Conservation (phyloP, 208 protist species). For the Balamuthia mandrillaris region DNA sequence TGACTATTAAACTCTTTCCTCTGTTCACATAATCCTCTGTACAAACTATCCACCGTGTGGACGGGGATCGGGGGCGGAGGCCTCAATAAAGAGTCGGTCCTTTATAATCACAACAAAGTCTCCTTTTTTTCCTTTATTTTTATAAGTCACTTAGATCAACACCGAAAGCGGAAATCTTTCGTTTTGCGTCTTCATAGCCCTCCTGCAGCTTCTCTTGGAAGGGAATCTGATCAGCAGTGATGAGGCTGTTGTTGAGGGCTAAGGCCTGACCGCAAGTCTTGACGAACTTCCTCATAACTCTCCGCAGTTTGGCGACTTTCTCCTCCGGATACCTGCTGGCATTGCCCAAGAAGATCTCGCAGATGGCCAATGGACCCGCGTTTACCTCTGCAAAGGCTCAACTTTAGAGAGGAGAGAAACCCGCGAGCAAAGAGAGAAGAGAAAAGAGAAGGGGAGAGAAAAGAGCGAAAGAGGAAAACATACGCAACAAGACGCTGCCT, state of each 20-base stretch:
- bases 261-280: not conserved
- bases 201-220: conserved; percentile 31
- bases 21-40: too few relatives aligned
- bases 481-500: conserved; percentile 11
- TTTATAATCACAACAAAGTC: too few relatives aligned
- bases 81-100: too few relatives aligned
- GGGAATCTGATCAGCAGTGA: not conserved
- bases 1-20: conserved; percentile 7
- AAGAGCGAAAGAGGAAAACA: not conserved
- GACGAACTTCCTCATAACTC: conserved; percentile 10
- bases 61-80: too few relatives aligned
- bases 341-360: conserved; percentile 3
- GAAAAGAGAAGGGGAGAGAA: not conserved
- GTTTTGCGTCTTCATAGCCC: conserved; percentile 34
- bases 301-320: not conserved
- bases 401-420: not conserved
- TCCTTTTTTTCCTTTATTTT: too few relatives aligned
- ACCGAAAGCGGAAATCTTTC: too few relatives aligned
- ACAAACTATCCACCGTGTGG: too few relatives aligned
- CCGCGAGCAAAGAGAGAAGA: not conserved
- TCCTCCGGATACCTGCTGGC: not conserved
- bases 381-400: not conserved
- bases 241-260: not conserved
- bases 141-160: too few relatives aligned
- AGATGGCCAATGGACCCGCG: conserved; percentile 17